Evolutionary conservation across 2,329 filamentous ascomycete genomes (phyloP), one percentile per base, ranked within the genome.

Genomic region (Neonectria neomacrospora): DNA sequence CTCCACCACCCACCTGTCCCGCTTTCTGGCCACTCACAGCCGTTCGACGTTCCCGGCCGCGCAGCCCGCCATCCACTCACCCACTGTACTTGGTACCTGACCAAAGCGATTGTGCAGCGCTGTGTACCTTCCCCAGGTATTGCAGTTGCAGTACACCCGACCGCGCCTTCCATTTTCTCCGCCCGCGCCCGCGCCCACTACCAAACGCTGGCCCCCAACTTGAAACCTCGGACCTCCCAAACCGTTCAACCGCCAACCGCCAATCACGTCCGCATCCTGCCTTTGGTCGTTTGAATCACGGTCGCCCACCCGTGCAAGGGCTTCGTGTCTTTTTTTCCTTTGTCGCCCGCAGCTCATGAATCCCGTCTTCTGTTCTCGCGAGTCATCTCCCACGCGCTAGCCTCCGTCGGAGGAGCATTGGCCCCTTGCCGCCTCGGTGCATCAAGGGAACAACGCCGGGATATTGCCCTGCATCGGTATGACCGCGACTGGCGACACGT

Each of bases 401-500:
- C 45, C 54, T 61, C 59, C 48, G 42, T 54, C 39, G 48, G 60
- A 57, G 60, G 54, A 58, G 42, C 54, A 26, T 54, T 50, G 32
- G 41, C 54, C 28, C 30, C 48, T 51, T 57, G 23, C 32, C 48
- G 54, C 54, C 30, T 54, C 30, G 54, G 54, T 42, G 54, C 54
- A 53, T 58, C 32, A 57, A 44, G 16, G 26, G 18, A 34, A 22
- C 37, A 26, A 32, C 32, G 32, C 42, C 42, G 51, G 32, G 53
- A 41, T 64, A 50, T 44, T 44, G 53, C 23, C 51, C 55, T 54
- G 52, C 51, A 61, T 62, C 64, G 58, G 37, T 63, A 76, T 77
- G 74, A 71, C 70, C 58, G 67, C 72, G 53, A 67, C 70, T 70
- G 71, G 68, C 62, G 74, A 77, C 67, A 72, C 72, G 66, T 76